Evolutionary conservation across 306 rosid species (phyloP).

Genomic region (Fragaria nilgerrensis): DNA sequence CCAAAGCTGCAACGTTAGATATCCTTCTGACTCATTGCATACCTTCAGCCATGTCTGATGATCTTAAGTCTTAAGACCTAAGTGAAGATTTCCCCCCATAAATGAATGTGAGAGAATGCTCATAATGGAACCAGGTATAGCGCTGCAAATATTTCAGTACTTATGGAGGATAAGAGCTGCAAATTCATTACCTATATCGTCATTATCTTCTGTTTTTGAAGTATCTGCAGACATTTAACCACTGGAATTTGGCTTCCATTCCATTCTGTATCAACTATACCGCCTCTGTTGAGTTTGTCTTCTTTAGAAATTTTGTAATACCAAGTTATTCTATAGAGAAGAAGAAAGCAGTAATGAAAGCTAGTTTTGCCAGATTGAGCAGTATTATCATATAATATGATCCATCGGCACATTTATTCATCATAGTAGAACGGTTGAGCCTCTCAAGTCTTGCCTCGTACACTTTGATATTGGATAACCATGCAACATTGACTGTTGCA

Average conservation of each 20-base stretch:
- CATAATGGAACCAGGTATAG: background rate
- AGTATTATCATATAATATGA: background rate
- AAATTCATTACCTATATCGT: background rate
- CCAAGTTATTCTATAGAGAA: background rate
- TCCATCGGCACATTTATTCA: background rate
- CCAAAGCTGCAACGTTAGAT: conserved; percentile 62
- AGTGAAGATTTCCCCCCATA: background rate
- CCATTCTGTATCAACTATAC: background rate
- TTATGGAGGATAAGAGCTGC: conserved; percentile 1
- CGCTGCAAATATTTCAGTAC: background rate
- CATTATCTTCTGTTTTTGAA: background rate
- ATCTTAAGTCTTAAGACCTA: conserved; percentile 53
- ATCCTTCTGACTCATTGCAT: conserved; percentile 67
- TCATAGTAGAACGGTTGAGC: background rate
- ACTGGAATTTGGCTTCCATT: background rate
- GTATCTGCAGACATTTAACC: background rate
- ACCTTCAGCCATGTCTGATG: conserved; percentile 70
- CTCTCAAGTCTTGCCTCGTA: background rate
- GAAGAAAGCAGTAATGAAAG: background rate
- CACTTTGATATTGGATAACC: background rate
- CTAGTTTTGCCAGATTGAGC: background rate
- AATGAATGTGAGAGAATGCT: background rate
- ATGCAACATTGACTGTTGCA: background rate
- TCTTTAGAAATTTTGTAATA: background rate
- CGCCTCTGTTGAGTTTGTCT: background rate